A percentile compares a stretch with the other conserved stretches of the same genome.
These are phyloP conservation scores for Blechomonas ayalai DNA, from an alignment of 208 protist species.

Conservation along the genomic window DNA sequence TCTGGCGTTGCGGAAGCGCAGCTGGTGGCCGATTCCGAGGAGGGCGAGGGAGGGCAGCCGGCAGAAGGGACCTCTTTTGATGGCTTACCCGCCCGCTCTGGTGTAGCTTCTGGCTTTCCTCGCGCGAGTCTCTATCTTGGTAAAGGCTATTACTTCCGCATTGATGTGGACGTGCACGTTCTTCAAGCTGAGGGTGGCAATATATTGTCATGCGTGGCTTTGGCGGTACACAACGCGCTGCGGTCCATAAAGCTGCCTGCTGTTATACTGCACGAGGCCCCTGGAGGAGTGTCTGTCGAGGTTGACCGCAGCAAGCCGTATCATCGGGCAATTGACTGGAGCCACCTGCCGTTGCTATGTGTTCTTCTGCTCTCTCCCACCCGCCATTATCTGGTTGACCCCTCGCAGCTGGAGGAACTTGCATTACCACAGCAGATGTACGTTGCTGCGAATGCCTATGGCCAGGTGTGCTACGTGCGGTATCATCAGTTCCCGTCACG, in stretches of 20 bases:
- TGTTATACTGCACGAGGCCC: conserved; percentile 54
- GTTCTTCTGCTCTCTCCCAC: conserved; percentile 59
- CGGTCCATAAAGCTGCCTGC: conserved; percentile 36
- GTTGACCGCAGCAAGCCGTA: conserved; percentile 62
- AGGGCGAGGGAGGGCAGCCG: not conserved
- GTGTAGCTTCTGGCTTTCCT: conserved; percentile 25
- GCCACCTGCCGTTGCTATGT: conserved; percentile 43
- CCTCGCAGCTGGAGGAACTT: conserved; percentile 58
- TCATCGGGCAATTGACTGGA: conserved; percentile 39
- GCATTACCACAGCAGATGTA: conserved; percentile 74
- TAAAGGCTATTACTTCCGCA: conserved; percentile 56
- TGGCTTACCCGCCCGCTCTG: not conserved
- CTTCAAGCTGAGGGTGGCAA: conserved; percentile 61
- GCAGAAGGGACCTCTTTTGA: conserved; percentile 3
- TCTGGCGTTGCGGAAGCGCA: conserved; percentile 68
- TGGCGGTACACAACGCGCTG: conserved; percentile 66
- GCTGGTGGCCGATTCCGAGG: conserved; percentile 12
- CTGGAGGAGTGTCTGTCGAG: conserved; percentile 50
- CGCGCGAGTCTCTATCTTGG: conserved; percentile 62
- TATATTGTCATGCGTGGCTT: conserved; percentile 27
- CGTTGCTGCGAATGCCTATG: conserved; percentile 39
- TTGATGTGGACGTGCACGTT: conserved; percentile 81
- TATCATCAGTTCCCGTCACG: conserved; percentile 71
- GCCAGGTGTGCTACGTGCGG: conserved; percentile 44
- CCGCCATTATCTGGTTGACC: conserved; percentile 74